Evolutionary conservation across 2,329 filamentous ascomycete genomes (phyloP).

Genomic region (Exserohilum rostratum): DNA sequence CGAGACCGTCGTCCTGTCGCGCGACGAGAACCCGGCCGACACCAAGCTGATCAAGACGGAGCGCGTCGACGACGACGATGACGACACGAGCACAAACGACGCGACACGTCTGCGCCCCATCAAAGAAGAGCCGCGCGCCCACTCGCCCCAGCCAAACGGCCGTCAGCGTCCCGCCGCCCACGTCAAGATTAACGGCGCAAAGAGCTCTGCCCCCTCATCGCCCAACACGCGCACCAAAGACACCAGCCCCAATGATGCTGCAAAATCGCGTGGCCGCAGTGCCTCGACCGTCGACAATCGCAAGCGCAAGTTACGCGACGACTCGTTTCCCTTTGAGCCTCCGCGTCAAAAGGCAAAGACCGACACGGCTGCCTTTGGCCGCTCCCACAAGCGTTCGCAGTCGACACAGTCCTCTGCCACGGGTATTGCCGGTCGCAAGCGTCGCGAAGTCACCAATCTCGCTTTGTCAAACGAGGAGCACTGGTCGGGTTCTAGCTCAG

Average conservation of each 20-base stretch:
- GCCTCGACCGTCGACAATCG: slow-evolving; percentile 47
- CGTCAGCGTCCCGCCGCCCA: slow-evolving; percentile 32
- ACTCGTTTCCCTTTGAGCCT: slow-evolving; percentile 45
- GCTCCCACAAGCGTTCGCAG: slow-evolving; percentile 48
- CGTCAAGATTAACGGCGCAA: slow-evolving; percentile 37
- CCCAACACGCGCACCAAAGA: slow-evolving; percentile 46
- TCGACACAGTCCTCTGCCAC: slow-evolving; percentile 46
- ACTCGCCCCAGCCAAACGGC: slow-evolving; percentile 36
- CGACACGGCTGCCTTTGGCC: slow-evolving; percentile 43
- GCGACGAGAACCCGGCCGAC: slow-evolving; percentile 49
- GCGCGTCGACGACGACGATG: slow-evolving; percentile 44
- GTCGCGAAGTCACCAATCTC: slow-evolving; percentile 41
- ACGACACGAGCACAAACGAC: slow-evolving; percentile 29
- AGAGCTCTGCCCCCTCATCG: slow-evolving; percentile 43
- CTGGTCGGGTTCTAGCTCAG: slow-evolving; percentile 47
- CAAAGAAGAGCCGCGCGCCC: slow-evolving; percentile 36
- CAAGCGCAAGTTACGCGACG: slow-evolving; percentile 50
- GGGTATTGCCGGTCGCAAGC: slow-evolving; percentile 39
- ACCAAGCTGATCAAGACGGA: slow-evolving; percentile 51
- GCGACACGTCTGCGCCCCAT: slow-evolving; percentile 31
- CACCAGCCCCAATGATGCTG: slow-evolving; percentile 38
- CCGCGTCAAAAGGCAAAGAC: slow-evolving; percentile 49
- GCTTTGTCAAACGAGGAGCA: slow-evolving; percentile 39
- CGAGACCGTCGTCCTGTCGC: slow-evolving; percentile 55
- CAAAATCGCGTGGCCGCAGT: slow-evolving; percentile 44